Conservation (phyloP, 345 rosid species). For the Trapa bicornis region DNA sequence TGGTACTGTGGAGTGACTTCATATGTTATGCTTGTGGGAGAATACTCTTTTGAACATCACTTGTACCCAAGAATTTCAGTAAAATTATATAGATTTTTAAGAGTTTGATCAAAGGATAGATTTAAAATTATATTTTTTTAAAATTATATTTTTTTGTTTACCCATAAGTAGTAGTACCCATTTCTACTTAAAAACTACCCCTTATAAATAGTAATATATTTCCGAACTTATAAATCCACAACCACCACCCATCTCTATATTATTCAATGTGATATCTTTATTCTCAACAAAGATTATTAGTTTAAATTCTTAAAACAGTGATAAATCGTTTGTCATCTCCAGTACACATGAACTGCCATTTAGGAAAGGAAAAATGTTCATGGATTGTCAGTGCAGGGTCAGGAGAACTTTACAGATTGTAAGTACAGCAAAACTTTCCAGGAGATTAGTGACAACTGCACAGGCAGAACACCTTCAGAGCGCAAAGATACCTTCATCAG, state of each 20-base stretch:
- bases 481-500: background rate
- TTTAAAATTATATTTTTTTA: too few species aligned
- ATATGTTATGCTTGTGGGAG: conserved; percentile 88
- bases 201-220: too few species aligned
- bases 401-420: background rate
- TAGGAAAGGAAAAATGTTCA: background rate
- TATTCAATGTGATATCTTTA: too few species aligned
- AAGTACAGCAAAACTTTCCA: background rate
- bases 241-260: too few species aligned
- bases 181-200: too few species aligned
- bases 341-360: background rate
- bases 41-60: conserved; percentile 86
- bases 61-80: conserved; percentile 81
- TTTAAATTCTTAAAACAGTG: background rate
- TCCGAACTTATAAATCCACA: too few species aligned
- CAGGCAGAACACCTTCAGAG: background rate
- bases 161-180: too few species aligned
- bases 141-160: too few species aligned
- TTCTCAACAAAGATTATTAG: too few species aligned
- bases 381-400: background rate
- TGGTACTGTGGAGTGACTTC: conserved; percentile 98
- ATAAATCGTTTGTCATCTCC: background rate
- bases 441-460: background rate
- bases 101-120: too few species aligned
- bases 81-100: conserved; percentile 69